A percentile compares a stretch with the other conserved stretches of the same genome.
These are phyloP conservation scores for Nothophaeocryptopus gaeumannii DNA, from an alignment of 2,329 filamentous ascomycete genomes.

Conservation along the genomic window DNA sequence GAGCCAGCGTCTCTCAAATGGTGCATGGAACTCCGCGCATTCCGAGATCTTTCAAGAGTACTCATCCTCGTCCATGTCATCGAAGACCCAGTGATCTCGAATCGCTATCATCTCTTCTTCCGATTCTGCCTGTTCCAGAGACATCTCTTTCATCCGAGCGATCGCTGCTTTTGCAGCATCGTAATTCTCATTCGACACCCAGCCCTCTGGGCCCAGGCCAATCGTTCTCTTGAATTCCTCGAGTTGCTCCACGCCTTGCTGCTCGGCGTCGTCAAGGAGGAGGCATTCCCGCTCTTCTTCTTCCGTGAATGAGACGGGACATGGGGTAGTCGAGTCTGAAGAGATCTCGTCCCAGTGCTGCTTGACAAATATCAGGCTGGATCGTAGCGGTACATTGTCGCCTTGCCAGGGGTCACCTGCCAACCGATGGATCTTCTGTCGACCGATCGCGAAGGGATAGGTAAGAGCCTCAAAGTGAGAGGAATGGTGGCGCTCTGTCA, in stretches of 20 bases:
- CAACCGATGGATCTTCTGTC: conserved; percentile 22
- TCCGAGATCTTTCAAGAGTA: conserved; percentile 29
- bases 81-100: conserved; percentile 24
- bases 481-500: conserved; percentile 12
- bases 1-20: no score
- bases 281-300: conserved; percentile 26
- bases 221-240: conserved; percentile 14
- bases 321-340: not conserved
- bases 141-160: conserved; percentile 28
- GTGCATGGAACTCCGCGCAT: no score
- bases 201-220: conserved; percentile 23
- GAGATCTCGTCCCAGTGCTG: conserved; percentile 18
- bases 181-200: conserved; percentile 23
- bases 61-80: conserved; percentile 34
- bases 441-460: conserved; percentile 17
- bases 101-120: conserved; percentile 16
- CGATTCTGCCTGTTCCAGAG: conserved; percentile 20
- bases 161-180: conserved; percentile 20
- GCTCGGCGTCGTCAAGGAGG: conserved; percentile 23
- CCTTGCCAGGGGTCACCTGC: conserved; percentile 27
- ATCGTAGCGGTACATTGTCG: conserved; percentile 25
- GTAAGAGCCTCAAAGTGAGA: conserved; percentile 23
- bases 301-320: conserved; percentile 19
- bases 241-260: conserved; percentile 26
- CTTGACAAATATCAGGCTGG: conserved; percentile 21